Evolutionary conservation across 2,329 filamentous ascomycete genomes (phyloP).

Genomic region (Rhytidhysteron rufulum): DNA sequence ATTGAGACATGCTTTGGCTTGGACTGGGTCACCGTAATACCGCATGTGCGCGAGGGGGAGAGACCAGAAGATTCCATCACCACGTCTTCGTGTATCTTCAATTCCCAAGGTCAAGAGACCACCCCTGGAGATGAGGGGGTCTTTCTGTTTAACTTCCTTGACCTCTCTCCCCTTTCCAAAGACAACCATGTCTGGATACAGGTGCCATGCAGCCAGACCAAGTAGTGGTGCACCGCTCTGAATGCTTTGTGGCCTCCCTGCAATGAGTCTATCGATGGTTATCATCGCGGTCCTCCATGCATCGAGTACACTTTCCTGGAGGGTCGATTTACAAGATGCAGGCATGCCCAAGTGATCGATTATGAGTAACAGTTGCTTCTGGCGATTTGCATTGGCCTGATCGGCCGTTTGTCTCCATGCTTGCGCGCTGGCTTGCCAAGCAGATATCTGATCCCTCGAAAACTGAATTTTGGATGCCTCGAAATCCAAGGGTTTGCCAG

Average conservation of each 20-base stretch:
- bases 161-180: not conserved
- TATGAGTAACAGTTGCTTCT: not conserved
- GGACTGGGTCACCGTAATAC: too few relatives aligned
- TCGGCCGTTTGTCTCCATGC: not conserved
- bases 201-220: not conserved
- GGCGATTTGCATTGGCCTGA: not conserved
- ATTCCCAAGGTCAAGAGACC: too few relatives aligned
- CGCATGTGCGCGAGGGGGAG: too few relatives aligned
- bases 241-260: not conserved
- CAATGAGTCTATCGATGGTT: not conserved
- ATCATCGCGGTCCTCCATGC: not conserved
- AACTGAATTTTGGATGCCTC: not conserved
- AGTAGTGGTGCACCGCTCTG: not conserved
- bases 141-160: not conserved
- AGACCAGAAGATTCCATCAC: too few relatives aligned
- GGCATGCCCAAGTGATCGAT: not conserved
- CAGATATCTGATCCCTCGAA: not conserved
- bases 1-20: too few relatives aligned
- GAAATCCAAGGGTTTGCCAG: not conserved
- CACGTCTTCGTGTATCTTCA: too few relatives aligned
- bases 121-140: too few relatives aligned
- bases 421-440: not conserved
- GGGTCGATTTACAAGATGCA: not conserved
- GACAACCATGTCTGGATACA: constrained; percentile 1
- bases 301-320: not conserved